These are phyloP conservation scores for Citrus hindsii DNA, from an alignment of 345 rosid genomes.

Conservation along the genomic window DNA sequence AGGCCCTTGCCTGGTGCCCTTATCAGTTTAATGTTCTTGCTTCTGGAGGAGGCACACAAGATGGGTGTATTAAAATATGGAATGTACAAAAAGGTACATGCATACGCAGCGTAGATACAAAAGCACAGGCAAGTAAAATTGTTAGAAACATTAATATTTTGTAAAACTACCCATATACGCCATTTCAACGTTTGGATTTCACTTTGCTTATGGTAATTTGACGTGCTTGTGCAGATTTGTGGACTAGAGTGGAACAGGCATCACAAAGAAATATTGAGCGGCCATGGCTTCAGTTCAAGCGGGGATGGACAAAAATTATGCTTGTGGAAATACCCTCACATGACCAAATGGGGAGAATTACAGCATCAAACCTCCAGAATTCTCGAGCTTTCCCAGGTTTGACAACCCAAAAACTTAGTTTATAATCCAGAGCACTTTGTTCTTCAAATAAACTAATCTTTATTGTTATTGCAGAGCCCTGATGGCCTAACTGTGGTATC, in stretches of 20 bases:
- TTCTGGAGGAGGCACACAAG: conserved; percentile 53
- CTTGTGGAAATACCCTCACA: conserved; percentile 54
- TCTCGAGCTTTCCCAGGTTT: conserved; percentile 44
- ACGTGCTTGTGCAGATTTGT: conserved; percentile 31
- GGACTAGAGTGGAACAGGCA: conserved; percentile 62
- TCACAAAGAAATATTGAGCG: conserved; percentile 54
- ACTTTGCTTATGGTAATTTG: background rate
- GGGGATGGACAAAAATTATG: conserved; percentile 27
- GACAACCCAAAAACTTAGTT: background rate
- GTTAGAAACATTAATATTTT: background rate
- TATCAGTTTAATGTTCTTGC: conserved; percentile 46
- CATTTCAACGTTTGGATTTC: background rate
- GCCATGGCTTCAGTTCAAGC: conserved; percentile 39
- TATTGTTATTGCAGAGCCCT: conserved; percentile 39
- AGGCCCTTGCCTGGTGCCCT: conserved; percentile 64
- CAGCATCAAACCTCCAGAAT: conserved; percentile 33
- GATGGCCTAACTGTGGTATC: conserved; percentile 51
- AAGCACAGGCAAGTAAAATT: conserved; percentile 40
- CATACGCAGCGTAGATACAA: conserved; percentile 28
- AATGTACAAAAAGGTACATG: conserved; percentile 35
- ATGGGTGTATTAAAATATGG: conserved; percentile 49
- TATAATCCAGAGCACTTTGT: background rate
- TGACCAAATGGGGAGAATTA: conserved; percentile 35
- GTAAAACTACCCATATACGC: background rate
- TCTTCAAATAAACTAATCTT: background rate